Evolutionary conservation across 1,284 basidiomycete species (phyloP).

Genomic region (Trametes pubescens): DNA sequence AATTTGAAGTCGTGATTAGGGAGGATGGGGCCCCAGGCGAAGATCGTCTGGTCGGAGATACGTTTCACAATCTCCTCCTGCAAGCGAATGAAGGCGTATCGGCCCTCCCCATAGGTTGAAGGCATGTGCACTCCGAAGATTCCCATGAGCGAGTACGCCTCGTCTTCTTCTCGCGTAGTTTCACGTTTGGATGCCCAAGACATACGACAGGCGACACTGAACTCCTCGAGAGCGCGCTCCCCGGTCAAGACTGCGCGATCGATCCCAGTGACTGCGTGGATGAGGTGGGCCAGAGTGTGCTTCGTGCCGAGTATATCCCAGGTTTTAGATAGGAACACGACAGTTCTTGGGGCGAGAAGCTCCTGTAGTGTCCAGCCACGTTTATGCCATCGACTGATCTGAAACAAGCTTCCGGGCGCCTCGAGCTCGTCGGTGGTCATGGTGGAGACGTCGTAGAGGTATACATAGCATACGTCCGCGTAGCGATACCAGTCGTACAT

Average conservation of each 20-base stretch:
- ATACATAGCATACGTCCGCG: constrained; percentile 20
- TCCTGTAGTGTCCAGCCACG: constrained; percentile 24
- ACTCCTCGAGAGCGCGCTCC: background rate
- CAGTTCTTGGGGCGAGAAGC: constrained; percentile 12
- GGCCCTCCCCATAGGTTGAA: constrained; percentile 22
- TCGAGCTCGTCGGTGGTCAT: background rate
- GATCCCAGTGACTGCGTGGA: constrained; percentile 13
- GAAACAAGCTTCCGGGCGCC: background rate
- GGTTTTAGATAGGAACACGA: constrained; percentile 6
- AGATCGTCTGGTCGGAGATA: constrained; percentile 22
- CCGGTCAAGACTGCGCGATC: constrained; percentile 5
- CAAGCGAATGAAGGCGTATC: constrained; percentile 21
- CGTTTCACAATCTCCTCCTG: constrained; percentile 23
- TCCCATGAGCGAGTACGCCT: constrained; percentile 24
- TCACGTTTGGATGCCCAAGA: constrained; percentile 20
- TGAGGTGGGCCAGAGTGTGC: constrained; percentile 10
- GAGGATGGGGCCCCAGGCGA: constrained; percentile 17
- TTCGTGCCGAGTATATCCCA: constrained; percentile 22
- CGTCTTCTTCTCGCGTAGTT: constrained; percentile 18
- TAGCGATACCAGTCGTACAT: constrained; percentile 27
- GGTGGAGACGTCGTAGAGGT: constrained; percentile 20
- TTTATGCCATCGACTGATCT: constrained; percentile 16
- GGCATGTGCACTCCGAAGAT: constrained; percentile 23
- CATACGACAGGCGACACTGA: constrained; percentile 25
- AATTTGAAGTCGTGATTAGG: too few relatives aligned